Conservation (phyloP, 2,329 filamentous ascomycete species). For the Fusarium tupiense region DNA sequence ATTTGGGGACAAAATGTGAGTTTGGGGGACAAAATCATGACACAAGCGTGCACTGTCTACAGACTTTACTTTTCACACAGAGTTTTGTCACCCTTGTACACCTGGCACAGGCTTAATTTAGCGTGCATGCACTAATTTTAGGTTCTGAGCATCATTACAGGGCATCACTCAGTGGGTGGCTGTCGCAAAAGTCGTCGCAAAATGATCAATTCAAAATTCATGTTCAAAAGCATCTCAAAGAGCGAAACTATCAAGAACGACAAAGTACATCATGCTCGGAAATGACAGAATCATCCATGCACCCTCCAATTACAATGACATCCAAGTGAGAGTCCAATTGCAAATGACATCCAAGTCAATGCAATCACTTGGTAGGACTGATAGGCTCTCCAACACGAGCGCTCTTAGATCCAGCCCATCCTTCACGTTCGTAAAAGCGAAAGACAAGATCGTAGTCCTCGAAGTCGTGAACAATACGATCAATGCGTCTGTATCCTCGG, state of each 20-base stretch:
- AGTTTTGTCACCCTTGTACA: background rate
- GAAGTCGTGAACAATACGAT: slow-evolving; percentile 96
- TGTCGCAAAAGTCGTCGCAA: background rate
- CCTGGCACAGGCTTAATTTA: background rate
- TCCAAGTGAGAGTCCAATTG: background rate
- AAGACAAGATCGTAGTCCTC: slow-evolving; percentile 98
- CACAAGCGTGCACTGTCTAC: background rate
- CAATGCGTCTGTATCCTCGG: slow-evolving; percentile 85
- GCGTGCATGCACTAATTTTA: background rate
- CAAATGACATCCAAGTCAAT: background rate
- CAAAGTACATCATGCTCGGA: background rate
- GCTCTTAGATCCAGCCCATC: slow-evolving; percentile 68
- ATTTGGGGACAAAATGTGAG: background rate
- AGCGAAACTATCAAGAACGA: background rate
- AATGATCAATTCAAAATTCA: background rate
- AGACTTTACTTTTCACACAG: background rate
- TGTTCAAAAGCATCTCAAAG: background rate
- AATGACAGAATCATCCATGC: background rate
- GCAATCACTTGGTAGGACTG: slow-evolving; percentile 40
- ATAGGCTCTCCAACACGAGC: slow-evolving; percentile 64
- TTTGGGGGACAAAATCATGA: background rate
- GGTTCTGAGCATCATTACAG: background rate
- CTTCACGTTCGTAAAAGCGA: slow-evolving; percentile 92
- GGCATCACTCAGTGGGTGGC: background rate
- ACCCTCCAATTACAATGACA: background rate